Evolutionary conservation across 2,329 filamentous ascomycete genomes (phyloP), one percentile per base, ranked within the genome.

Genomic region (Camillea tinctor): DNA sequence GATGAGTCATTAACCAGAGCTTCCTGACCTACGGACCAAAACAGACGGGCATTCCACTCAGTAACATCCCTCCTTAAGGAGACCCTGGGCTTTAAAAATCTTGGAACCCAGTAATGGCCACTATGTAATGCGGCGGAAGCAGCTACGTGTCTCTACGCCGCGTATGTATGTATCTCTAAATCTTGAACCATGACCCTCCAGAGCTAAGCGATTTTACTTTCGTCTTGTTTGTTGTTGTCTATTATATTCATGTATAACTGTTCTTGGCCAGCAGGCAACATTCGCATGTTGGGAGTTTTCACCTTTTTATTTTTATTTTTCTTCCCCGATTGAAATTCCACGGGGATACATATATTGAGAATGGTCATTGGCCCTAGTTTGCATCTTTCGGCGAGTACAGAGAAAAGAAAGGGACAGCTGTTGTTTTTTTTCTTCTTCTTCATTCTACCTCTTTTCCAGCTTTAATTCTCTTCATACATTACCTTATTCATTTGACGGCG

Each of bases 1-100:
- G 30, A 60, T 73, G 66, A 72, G 68, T 58, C 71, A 73, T 57
- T 72, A 64, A 57, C 19, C n/a, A 48, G 36, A n/a, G 36, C n/a
- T 15, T 9, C 17, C n/a, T 44, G 13, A 17, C n/a, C 36, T 17
- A n/a, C 6, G 11, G 4, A 44, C 17, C 36, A 2, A 44, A 17
- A 44, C n/a, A 44, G 36, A 11, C 36, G 6, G n/a, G 36, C 36
- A 11, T 17, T n/a, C 17, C 11, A 11, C 36, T 44, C 36, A n/a
- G n/a, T 44, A 15, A 44, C n/a, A 11, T 44, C 36, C 36, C 36
- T 44, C 17, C 36, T 3, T 44, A 44, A 44, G 36, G 36, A 17
- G 36, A 6, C 36, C 36, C 17, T 44, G 13, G 36, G 36, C 3
- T 44, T n/a, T n/a, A n/a, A n/a, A 17, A 2, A 44, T n/a, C 36